These are phyloP conservation scores for Kwoniella heveanensis DNA, from an alignment of 768 basidiomycete genomes.

Conservation along the genomic window DNA sequence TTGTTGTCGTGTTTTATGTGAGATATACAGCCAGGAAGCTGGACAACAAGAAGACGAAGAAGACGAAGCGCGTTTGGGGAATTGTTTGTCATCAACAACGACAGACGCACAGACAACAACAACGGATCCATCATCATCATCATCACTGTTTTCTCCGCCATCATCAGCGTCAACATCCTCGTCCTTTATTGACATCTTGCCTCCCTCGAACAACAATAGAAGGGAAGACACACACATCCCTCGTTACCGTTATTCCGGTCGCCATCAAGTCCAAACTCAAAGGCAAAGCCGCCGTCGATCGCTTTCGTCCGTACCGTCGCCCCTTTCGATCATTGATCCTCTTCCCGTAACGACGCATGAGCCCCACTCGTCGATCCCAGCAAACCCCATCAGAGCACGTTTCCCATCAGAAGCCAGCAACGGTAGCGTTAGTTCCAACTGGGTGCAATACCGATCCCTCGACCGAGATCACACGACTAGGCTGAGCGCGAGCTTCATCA, in stretches of 20 bases:
- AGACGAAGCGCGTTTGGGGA: neutral
- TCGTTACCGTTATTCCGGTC: neutral
- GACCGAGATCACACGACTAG: conserved; percentile 4
- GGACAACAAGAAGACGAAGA: conserved; percentile 1
- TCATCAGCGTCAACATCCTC: conserved; percentile 5
- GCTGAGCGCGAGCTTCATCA: conserved; percentile 22
- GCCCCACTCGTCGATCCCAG: neutral
- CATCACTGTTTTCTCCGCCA: neutral
- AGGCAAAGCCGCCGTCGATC: neutral
- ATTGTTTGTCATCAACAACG: neutral
- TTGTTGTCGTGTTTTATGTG: neutral
- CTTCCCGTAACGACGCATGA: neutral
- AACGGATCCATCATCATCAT: neutral
- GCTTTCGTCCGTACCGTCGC: neutral
- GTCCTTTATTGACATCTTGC: conserved; percentile 15
- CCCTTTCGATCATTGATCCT: neutral
- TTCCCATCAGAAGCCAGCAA: neutral
- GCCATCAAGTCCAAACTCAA: neutral
- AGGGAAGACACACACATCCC: neutral
- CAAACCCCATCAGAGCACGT: neutral
- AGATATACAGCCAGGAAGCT: neutral
- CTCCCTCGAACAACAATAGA: neutral
- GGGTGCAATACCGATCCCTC: conserved; percentile 2
- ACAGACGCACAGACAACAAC: conserved; percentile 4
- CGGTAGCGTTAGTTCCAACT: neutral